Evolutionary conservation across 371 early-diverging fungal species (phyloP).

Genomic region (Rhizopus delemar): DNA sequence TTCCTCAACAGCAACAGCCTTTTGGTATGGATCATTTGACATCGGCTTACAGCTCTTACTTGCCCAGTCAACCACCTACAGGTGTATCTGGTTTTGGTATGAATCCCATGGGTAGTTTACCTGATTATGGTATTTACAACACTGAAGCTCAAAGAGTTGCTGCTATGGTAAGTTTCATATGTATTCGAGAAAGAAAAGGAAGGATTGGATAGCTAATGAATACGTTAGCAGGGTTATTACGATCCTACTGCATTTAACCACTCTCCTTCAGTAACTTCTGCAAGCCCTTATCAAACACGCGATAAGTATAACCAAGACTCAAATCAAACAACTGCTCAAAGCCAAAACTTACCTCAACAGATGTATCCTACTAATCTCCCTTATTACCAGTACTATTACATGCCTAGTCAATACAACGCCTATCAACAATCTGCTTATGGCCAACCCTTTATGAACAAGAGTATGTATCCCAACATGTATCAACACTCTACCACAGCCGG

Average conservation of each 20-base stretch:
- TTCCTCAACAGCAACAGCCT: conserved; percentile 34
- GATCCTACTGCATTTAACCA: conserved; percentile 50
- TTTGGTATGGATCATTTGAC: conserved; percentile 57
- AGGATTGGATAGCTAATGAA: conserved; percentile 23
- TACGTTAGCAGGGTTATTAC: conserved; percentile 51
- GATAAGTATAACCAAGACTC: conserved; percentile 35
- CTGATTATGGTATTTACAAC: conserved; percentile 53
- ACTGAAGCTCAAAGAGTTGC: conserved; percentile 51
- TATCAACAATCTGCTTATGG: conserved; percentile 77
- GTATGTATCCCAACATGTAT: conserved; percentile 78
- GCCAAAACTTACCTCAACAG: conserved; percentile 31
- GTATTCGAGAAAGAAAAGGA: not conserved
- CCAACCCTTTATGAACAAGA: conserved; percentile 85
- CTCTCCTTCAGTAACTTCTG: conserved; percentile 46
- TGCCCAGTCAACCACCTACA: conserved; percentile 58
- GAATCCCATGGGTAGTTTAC: conserved; percentile 67
- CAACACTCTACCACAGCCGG: conserved; percentile 19
- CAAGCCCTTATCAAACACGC: conserved; percentile 43
- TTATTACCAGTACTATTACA: conserved; percentile 78
- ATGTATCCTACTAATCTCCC: conserved; percentile 49
- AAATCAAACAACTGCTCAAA: conserved; percentile 19
- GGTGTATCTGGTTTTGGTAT: conserved; percentile 70
- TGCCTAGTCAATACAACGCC: conserved; percentile 69
- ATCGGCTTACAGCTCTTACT: conserved; percentile 60
- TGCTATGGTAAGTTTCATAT: conserved; percentile 45